A percentile compares a stretch with the other conserved stretches of the same genome.
Evolutionary conservation across 169 alveolate genomes (phyloP).

Genomic region (Haemoproteus tartakovskyi): DNA sequence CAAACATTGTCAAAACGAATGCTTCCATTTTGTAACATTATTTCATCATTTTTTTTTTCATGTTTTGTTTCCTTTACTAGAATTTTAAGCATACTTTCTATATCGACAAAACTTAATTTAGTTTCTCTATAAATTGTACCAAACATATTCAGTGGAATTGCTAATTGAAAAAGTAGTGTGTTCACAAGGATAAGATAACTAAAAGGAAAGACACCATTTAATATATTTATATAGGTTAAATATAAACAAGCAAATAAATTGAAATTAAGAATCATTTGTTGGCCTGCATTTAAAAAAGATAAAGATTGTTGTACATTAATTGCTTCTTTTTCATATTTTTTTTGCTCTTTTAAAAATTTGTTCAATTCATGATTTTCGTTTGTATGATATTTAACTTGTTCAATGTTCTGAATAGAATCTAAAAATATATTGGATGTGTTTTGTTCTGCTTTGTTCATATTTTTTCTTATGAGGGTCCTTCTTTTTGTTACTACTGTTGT

Average conservation of each 20-base stretch:
- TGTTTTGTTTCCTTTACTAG: constrained; percentile 39
- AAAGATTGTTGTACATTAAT: constrained; percentile 76
- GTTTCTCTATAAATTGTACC: constrained; percentile 82
- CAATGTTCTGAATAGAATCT: constrained; percentile 82
- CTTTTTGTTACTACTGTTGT: constrained; percentile 81
- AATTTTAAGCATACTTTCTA: constrained; percentile 66
- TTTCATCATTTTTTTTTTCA: constrained; percentile 3
- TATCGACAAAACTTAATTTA: constrained; percentile 75
- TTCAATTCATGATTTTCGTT: constrained; percentile 72
- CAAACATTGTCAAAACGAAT: constrained; percentile 33
- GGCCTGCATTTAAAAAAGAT: constrained; percentile 78
- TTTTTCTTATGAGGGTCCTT: constrained; percentile 78
- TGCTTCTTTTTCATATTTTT: constrained; percentile 75
- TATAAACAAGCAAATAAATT: constrained; percentile 75
- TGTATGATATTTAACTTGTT: constrained; percentile 78
- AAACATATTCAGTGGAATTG: constrained; percentile 79
- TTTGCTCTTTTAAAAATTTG: constrained; percentile 71
- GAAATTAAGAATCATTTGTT: constrained; percentile 74
- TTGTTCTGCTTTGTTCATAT: constrained; percentile 82
- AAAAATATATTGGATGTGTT: constrained; percentile 79
- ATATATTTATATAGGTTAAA: constrained; percentile 64
- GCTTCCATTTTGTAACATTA: constrained; percentile 10
- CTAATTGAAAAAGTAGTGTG: constrained; percentile 76
- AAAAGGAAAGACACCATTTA: constrained; percentile 68
- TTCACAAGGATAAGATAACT: constrained; percentile 75